Evolutionary conservation across 2,329 filamentous ascomycete genomes (phyloP).

Genomic region (Venturia effusa): DNA sequence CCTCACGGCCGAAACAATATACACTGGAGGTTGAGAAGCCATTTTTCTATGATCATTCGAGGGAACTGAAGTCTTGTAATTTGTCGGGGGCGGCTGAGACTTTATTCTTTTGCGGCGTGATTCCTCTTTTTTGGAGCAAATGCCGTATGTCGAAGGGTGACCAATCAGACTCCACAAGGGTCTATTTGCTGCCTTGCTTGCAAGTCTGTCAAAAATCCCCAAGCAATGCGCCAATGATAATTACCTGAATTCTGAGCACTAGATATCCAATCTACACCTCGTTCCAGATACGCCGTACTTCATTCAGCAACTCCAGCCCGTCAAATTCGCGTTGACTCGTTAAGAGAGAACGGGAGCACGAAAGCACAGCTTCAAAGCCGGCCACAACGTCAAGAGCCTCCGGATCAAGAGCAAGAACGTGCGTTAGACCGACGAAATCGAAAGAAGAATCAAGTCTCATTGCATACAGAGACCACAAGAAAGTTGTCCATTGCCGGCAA

Average conservation of each 20-base stretch:
- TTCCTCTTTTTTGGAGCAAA: neutral
- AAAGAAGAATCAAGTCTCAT: neutral
- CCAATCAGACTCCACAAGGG: neutral
- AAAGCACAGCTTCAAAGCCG: neutral
- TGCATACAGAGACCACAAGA: neutral
- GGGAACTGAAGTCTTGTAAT: neutral
- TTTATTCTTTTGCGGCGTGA: neutral
- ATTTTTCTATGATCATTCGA: slow-evolving; percentile 33
- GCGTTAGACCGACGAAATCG: neutral
- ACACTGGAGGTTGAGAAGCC: slow-evolving; percentile 76
- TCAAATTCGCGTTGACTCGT: neutral
- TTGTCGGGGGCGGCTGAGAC: neutral
- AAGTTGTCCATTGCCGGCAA: slow-evolving; percentile 34
- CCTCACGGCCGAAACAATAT: slow-evolving; percentile 85
- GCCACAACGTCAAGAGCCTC: neutral
- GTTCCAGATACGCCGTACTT: neutral
- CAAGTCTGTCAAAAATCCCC: neutral
- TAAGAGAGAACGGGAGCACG: neutral
- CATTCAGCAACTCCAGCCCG: neutral
- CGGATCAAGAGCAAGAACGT: neutral
- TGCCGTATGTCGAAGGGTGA: neutral
- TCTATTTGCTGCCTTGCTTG: neutral
- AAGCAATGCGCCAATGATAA: neutral
- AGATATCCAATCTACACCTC: neutral
- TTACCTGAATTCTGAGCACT: neutral